These are phyloP conservation scores for Salix viminalis DNA, from an alignment of 345 rosid species.

Conservation along the genomic window DNA sequence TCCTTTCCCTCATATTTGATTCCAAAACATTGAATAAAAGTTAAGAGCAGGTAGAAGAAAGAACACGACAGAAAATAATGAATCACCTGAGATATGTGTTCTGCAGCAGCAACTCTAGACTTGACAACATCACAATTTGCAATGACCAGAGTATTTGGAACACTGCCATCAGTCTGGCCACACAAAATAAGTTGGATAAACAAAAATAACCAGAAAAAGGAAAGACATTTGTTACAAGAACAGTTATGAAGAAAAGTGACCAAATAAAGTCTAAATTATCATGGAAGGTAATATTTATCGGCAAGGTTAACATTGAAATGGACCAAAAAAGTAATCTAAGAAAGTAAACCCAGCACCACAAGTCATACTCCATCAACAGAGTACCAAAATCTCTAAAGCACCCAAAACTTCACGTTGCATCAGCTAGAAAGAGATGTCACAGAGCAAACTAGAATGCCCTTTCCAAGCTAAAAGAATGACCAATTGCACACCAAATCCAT, in stretches of 20 bases:
- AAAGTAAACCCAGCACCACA: neutral
- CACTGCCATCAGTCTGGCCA: constrained; percentile 79
- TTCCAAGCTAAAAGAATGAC: neutral
- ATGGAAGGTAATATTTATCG: neutral
- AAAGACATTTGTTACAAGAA: neutral
- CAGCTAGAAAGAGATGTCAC: neutral
- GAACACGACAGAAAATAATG: neutral
- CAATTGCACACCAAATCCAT: neutral
- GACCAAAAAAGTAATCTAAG: neutral
- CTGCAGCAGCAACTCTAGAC: constrained; percentile 81
- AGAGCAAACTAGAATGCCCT: neutral
- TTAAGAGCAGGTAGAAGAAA: neutral
- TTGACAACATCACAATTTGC: constrained; percentile 81
- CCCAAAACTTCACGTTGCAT: neutral
- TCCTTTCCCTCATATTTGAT: neutral
- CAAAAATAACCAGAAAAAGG: neutral
- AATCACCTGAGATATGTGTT: constrained; percentile 72
- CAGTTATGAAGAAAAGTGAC: too few relatives aligned
- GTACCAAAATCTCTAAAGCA: neutral
- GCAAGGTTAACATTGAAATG: neutral
- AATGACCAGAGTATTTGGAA: constrained; percentile 87
- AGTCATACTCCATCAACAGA: neutral
- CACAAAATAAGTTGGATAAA: constrained; percentile 7
- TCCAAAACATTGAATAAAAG: neutral
- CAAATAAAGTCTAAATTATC: neutral